phyloP scores from a whole-genome alignment of 1,139 yeast genomes.

The Arxiozyma telluris region DNA sequence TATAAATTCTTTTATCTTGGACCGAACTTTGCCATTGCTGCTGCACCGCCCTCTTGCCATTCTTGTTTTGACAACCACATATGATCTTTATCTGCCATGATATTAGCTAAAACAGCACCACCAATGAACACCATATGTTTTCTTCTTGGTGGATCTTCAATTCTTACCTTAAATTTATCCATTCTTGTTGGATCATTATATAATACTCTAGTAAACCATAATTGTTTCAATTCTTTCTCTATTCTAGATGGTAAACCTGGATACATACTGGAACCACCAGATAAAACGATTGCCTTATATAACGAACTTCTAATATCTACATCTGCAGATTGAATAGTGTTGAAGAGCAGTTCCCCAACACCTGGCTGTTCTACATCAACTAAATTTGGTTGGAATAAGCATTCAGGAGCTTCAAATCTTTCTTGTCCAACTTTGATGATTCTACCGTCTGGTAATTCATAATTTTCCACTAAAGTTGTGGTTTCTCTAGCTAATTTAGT shows the following conservation, averaged over 20 bases:
- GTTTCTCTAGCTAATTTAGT: conserved; percentile 84
- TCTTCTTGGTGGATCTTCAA: conserved; percentile 98
- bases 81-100: conserved; percentile 96
- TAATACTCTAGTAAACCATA: conserved; percentile 85
- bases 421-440: conserved; percentile 90
- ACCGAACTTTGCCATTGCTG: conserved; percentile 80
- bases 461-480: conserved; percentile 81
- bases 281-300: conserved; percentile 83
- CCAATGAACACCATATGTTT: conserved; percentile 98
- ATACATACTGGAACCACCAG: conserved; percentile 98
- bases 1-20: conserved; percentile 48
- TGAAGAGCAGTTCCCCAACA: conserved; percentile 83
- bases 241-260: conserved; percentile 95
- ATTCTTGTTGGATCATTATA: conserved; percentile 81
- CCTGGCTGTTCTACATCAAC: conserved; percentile 99
- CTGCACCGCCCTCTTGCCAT: conserved; percentile 95
- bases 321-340: conserved; percentile 89
- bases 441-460: conserved; percentile 95
- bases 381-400: conserved; percentile 90
- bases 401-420: conserved; percentile 96
- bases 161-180: conserved; percentile 87
- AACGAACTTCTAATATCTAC: conserved; percentile 84
- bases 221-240: conserved; percentile 91
- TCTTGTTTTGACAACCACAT: conserved; percentile 96
- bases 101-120: conserved; percentile 96